A percentile compares a stretch with the other conserved stretches of the same genome.
These are phyloP conservation scores for Cystobasidium tubakii DNA, from an alignment of 768 basidiomycete genomes.

Conservation along the genomic window DNA sequence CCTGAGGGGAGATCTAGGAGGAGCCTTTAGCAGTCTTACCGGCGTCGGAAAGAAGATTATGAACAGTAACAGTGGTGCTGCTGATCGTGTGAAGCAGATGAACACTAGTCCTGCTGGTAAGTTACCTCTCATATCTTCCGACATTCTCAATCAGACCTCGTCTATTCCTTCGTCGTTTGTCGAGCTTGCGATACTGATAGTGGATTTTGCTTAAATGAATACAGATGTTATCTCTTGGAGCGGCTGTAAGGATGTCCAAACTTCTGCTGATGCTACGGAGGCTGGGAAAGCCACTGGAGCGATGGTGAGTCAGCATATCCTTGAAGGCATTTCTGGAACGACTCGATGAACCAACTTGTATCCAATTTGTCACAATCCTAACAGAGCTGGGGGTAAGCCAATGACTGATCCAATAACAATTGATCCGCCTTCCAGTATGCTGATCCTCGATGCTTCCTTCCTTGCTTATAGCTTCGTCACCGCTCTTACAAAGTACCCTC, in stretches of 20 bases:
- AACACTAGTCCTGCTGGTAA: conserved; percentile 53
- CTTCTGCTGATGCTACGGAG: conserved; percentile 53
- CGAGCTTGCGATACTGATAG: too few species aligned
- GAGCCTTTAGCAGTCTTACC: conserved; percentile 67
- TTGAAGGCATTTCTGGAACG: too few species aligned
- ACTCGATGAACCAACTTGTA: too few species aligned
- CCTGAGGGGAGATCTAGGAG: conserved; percentile 69
- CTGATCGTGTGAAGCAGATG: conserved; percentile 57
- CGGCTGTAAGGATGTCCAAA: conserved; percentile 53
- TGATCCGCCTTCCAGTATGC: not conserved
- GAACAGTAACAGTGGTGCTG: conserved; percentile 62
- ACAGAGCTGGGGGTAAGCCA: too few species aligned
- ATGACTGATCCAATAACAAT: too few species aligned
- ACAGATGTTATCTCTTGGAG: conserved; percentile 46
- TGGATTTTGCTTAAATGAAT: conserved; percentile 44
- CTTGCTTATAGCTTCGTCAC: conserved; percentile 42
- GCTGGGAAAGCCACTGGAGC: conserved; percentile 54
- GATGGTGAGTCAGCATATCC: conserved; percentile 48
- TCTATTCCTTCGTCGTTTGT: too few species aligned
- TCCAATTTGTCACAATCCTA: too few species aligned
- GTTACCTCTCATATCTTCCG: too few species aligned
- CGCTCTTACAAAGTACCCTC: conserved; percentile 50
- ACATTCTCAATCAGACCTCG: too few species aligned
- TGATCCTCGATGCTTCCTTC: conserved; percentile 46
- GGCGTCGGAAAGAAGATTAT: conserved; percentile 70